Conservation (phyloP, 1,139 yeast species). For the Taphrina flavorubra region DNA sequence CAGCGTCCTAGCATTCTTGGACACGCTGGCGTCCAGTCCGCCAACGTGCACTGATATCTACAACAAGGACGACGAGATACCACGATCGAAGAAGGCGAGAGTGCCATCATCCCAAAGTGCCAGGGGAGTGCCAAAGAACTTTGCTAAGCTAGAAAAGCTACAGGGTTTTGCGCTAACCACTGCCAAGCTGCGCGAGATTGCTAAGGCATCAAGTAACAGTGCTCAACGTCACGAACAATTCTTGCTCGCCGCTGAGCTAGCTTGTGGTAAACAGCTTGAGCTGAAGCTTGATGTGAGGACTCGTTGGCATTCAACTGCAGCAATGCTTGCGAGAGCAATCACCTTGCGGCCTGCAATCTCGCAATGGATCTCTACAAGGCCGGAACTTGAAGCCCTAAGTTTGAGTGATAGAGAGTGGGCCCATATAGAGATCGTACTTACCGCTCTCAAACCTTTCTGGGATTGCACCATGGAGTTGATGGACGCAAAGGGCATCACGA, state of each 20-base stretch:
- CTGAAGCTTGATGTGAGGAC: background rate
- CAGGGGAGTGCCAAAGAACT: too few relatives aligned
- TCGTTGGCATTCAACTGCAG: background rate
- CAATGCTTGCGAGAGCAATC: background rate
- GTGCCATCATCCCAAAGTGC: too few relatives aligned
- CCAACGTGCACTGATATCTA: background rate
- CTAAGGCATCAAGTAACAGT: background rate
- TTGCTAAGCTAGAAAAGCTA: too few relatives aligned
- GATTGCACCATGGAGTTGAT: background rate
- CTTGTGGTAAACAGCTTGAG: background rate
- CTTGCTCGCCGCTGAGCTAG: background rate
- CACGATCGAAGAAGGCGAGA: too few relatives aligned
- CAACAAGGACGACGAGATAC: too few relatives aligned
- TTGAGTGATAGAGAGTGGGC: background rate
- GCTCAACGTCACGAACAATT: background rate
- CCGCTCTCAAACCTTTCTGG: background rate
- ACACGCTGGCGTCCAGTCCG: background rate
- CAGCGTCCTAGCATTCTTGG: background rate
- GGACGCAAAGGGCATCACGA: background rate
- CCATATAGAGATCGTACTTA: background rate
- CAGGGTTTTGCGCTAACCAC: background rate
- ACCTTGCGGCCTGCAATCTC: background rate
- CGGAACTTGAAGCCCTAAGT: background rate
- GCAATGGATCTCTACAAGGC: background rate
- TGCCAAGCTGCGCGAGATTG: background rate